These are phyloP conservation scores for Lepraria neglecta DNA, from an alignment of 495 filamentous ascomycete genomes.

Conservation along the genomic window DNA sequence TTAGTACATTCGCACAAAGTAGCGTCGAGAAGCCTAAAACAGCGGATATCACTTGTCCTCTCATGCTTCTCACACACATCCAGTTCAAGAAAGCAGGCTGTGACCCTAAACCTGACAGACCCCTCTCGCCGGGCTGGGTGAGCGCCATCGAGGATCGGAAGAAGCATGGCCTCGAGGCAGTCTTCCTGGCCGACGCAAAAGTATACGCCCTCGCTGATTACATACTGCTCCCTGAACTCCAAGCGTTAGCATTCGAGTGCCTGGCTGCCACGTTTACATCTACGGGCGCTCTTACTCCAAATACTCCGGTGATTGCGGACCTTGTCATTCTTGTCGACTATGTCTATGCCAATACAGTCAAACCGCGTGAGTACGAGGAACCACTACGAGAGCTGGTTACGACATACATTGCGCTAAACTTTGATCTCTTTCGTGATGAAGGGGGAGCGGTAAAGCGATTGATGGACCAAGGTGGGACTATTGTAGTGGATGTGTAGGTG, in stretches of 20 bases:
- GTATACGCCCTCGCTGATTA: slow-evolving; percentile 14
- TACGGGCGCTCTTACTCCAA: not conserved
- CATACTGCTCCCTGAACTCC: slow-evolving; percentile 11
- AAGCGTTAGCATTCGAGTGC: slow-evolving; percentile 8
- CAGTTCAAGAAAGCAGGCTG: not conserved
- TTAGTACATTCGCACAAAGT: no score
- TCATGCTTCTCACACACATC: no score
- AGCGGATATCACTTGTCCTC: no score
- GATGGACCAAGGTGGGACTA: not conserved
- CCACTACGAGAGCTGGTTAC: not conserved
- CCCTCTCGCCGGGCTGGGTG: not conserved
- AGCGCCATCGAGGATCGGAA: not conserved
- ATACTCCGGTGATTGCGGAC: not conserved
- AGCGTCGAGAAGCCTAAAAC: no score
- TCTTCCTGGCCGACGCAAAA: slow-evolving; percentile 8
- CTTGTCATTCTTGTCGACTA: slow-evolving; percentile 4
- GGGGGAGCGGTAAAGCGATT: not conserved
- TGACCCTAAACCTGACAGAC: not conserved
- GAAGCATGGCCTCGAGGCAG: not conserved
- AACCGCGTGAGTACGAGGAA: not conserved
- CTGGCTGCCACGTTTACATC: not conserved
- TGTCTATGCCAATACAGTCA: slow-evolving; percentile 6
- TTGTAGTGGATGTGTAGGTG: slow-evolving; percentile 4
- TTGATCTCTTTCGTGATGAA: not conserved
- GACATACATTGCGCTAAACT: not conserved